phyloP scores from a whole-genome alignment of 495 filamentous ascomycete genomes.

The Elasticomyces elasticus region DNA sequence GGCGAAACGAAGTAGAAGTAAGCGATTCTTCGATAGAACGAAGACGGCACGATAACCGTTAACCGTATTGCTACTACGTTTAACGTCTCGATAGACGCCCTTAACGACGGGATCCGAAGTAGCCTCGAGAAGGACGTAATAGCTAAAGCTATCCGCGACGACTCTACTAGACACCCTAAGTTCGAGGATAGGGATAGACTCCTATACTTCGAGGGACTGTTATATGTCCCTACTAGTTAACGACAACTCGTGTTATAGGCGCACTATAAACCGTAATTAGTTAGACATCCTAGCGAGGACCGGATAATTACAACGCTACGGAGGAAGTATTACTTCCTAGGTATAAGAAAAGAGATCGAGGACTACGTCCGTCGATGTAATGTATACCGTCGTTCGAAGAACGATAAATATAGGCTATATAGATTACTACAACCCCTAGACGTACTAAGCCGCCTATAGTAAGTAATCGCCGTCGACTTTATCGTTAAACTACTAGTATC shows the following conservation, averaged over 20 bases:
- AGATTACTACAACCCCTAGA: not conserved
- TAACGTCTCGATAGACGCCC: not conserved
- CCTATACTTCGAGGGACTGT: not conserved
- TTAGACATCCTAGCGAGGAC: not conserved
- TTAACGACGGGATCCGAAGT: not conserved
- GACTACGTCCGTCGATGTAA: constrained; percentile 11
- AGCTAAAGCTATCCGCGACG: not conserved
- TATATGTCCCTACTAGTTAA: not conserved
- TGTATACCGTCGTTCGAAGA: constrained; percentile 4
- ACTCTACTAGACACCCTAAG: not conserved
- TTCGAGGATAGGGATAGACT: not conserved
- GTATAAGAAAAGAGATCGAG: constrained; percentile 1
- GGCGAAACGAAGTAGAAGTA: not conserved
- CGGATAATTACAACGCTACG: not conserved
- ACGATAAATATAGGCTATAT: not conserved
- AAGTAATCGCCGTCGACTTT: constrained; percentile 17
- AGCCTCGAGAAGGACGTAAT: not conserved
- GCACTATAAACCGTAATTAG: constrained; percentile 3
- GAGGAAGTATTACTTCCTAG: constrained; percentile 6
- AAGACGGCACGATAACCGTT: not conserved
- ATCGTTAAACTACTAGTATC: constrained; percentile 1
- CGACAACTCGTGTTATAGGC: not conserved
- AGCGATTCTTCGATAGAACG: not conserved
- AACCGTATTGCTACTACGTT: not conserved
- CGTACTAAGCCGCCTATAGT: constrained; percentile 1